Conservation (phyloP, 2,329 filamentous ascomycete species). For the Cadophora luteo-olivacea region DNA sequence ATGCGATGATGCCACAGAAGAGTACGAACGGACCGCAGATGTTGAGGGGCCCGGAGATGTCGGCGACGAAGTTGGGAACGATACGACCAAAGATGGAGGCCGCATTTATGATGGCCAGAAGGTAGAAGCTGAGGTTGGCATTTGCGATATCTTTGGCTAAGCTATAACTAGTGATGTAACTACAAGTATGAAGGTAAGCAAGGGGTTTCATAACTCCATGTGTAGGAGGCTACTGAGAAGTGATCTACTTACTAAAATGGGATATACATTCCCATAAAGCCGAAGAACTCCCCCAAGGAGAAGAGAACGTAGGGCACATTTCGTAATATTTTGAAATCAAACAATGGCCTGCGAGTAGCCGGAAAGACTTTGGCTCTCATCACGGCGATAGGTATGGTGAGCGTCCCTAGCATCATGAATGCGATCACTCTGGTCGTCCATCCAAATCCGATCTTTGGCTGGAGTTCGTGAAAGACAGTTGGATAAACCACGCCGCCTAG, state of each 20-base stretch:
- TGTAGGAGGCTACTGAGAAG: too few relatives aligned
- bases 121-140: slow-evolving; percentile 42
- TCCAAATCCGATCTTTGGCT: slow-evolving; percentile 50
- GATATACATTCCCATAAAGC: slow-evolving; percentile 55
- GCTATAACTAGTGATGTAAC: slow-evolving; percentile 46
- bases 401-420: slow-evolving; percentile 50
- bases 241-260: slow-evolving; percentile 57
- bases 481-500: slow-evolving; percentile 53
- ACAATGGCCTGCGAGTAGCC: slow-evolving; percentile 23
- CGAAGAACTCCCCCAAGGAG: slow-evolving; percentile 31
- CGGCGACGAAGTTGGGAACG: slow-evolving; percentile 58
- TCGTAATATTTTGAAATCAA: slow-evolving; percentile 38
- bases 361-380: slow-evolving; percentile 35
- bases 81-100: slow-evolving; percentile 59
- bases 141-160: slow-evolving; percentile 43
- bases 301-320: slow-evolving; percentile 30
- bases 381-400: slow-evolving; percentile 43
- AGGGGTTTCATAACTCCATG: background rate
- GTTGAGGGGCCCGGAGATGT: slow-evolving; percentile 59
- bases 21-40: slow-evolving; percentile 53
- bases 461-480: slow-evolving; percentile 49
- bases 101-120: slow-evolving; percentile 34
- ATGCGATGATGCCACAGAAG: slow-evolving; percentile 57
- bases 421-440: slow-evolving; percentile 55
- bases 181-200: background rate